Conservation (phyloP, 345 rosid species). For the Salix exigua region DNA sequence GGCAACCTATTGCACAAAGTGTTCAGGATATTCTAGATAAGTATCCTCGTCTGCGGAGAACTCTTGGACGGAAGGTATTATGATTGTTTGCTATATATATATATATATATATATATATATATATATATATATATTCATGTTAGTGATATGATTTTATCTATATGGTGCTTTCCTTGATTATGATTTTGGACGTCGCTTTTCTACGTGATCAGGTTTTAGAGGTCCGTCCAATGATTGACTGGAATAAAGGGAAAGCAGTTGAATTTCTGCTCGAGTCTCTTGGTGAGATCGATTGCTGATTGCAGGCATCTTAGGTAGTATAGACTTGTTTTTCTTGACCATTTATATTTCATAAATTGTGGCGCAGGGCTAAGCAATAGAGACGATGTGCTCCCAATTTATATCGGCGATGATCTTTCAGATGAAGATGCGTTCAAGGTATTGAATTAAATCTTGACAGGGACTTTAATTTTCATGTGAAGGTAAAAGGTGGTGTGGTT, state of each 20-base stretch:
- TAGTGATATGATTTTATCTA: neutral
- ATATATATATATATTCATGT: neutral
- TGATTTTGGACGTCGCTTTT: neutral
- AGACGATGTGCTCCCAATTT: slow-evolving; percentile 77
- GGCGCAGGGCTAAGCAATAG: slow-evolving; percentile 53
- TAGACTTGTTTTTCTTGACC: neutral
- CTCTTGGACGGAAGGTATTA: slow-evolving; percentile 67
- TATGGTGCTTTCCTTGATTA: neutral
- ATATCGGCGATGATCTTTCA: slow-evolving; percentile 76
- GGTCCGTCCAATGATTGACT: slow-evolving; percentile 86
- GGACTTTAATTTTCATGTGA: neutral
- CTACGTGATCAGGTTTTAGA: slow-evolving; percentile 68
- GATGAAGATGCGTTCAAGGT: slow-evolving; percentile 98
- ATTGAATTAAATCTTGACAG: neutral
- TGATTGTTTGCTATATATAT: neutral
- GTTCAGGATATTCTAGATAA: slow-evolving; percentile 80
- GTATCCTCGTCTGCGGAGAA: slow-evolving; percentile 69
- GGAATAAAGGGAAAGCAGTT: slow-evolving; percentile 97
- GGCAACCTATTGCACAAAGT: slow-evolving; percentile 72
- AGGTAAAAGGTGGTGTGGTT: too few relatives aligned
- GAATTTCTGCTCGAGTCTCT: slow-evolving; percentile 88
- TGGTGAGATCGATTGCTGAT: slow-evolving; percentile 42
- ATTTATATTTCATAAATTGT: too few relatives aligned
- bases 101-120: neutral
- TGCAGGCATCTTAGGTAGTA: neutral